Conservation (phyloP, 768 basidiomycete genomes). For the Mycena alexandri region DNA sequence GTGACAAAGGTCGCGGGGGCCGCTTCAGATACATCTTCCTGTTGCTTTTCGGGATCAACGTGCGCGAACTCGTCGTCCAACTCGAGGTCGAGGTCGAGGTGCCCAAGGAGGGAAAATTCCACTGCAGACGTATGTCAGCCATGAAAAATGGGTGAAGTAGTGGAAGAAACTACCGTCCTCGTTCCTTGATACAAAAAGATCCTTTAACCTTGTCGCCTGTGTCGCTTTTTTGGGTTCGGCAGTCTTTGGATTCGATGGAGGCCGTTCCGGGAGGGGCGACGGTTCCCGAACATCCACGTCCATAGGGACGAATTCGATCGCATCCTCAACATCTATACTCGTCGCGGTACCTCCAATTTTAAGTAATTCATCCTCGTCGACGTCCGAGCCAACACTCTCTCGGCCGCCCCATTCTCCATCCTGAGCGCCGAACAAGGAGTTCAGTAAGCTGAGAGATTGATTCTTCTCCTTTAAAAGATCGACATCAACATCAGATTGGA, state of each 20-base stretch:
- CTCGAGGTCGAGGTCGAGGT: conserved; percentile 70
- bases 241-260: neutral
- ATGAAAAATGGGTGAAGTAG: neutral
- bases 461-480: conserved; percentile 54
- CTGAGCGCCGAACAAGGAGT: conserved; percentile 63
- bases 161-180: conserved; percentile 63
- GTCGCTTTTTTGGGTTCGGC: conserved; percentile 10
- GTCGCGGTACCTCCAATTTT: conserved; percentile 41
- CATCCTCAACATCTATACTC: conserved; percentile 43
- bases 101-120: conserved; percentile 81
- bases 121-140: conserved; percentile 5
- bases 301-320: conserved; percentile 53
- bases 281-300: conserved; percentile 32
- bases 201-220: conserved; percentile 63
- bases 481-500: conserved; percentile 45
- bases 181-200: conserved; percentile 79
- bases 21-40: conserved; percentile 47
- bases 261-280: neutral
- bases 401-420: conserved; percentile 70
- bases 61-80: conserved; percentile 58
- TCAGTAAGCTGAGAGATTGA: conserved; percentile 61
- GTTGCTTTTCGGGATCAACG: conserved; percentile 36
- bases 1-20: conserved; percentile 30
- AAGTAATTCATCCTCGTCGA: conserved; percentile 57
- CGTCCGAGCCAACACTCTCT: conserved; percentile 70